phyloP scores from a whole-genome alignment of 345 rosid genomes.

The Moringa oleifera region DNA sequence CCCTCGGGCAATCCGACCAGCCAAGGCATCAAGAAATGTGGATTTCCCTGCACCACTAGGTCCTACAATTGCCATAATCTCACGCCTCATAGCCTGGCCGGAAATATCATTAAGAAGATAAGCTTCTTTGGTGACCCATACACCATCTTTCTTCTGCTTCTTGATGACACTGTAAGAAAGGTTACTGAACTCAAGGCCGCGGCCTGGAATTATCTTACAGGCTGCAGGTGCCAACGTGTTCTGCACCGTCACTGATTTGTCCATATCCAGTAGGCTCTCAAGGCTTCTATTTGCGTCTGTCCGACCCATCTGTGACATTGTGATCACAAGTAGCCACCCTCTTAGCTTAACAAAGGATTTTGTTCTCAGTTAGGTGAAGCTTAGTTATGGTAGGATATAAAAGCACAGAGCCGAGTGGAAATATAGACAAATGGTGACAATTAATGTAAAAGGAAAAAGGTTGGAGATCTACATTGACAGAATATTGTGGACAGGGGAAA shows the following conservation, averaged over 20 bases:
- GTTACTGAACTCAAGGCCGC: slow-evolving; percentile 51
- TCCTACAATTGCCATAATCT: slow-evolving; percentile 74
- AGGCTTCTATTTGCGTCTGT: slow-evolving; percentile 27
- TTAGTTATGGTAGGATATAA: no score
- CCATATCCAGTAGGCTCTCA: slow-evolving; percentile 45
- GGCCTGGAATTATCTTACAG: slow-evolving; percentile 34
- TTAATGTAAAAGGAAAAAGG: no score
- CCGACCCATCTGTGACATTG: not conserved
- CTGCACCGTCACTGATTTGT: slow-evolving; percentile 14
- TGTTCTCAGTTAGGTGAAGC: no score
- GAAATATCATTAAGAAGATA: slow-evolving; percentile 65
- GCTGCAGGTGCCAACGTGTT: not conserved
- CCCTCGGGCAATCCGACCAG: slow-evolving; percentile 62
- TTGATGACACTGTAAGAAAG: slow-evolving; percentile 54
- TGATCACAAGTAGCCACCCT: not conserved
- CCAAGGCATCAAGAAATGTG: slow-evolving; percentile 83
- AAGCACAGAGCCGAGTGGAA: not conserved
- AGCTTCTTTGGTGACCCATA: slow-evolving; percentile 45
- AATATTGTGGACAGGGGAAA: slow-evolving; percentile 4
- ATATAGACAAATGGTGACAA: no score
- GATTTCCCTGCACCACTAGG: slow-evolving; percentile 94
- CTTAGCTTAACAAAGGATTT: not conserved
- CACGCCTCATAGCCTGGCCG: slow-evolving; percentile 68
- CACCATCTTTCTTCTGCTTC: slow-evolving; percentile 54
- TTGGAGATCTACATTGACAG: no score